phyloP scores from a whole-genome alignment of 495 filamentous ascomycete species.

The Collariella sp. region DNA sequence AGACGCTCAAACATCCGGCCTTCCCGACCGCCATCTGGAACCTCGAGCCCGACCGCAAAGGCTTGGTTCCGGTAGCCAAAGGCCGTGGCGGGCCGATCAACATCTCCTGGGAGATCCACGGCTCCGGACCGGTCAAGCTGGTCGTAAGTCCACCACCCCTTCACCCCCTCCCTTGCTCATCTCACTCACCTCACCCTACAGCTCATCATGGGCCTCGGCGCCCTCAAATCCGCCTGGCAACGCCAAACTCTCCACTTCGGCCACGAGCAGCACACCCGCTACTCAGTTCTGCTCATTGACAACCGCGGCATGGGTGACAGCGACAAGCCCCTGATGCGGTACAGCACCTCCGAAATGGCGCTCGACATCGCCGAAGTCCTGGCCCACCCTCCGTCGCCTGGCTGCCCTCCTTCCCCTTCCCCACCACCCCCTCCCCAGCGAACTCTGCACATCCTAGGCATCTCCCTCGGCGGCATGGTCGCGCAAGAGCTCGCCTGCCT shows the following conservation, averaged over 20 bases:
- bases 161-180: conserved; percentile 4
- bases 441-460: conserved; percentile 61
- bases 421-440: conserved; percentile 23
- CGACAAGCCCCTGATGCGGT: conserved; percentile 63
- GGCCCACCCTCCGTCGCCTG: conserved; percentile 52
- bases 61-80: conserved; percentile 50
- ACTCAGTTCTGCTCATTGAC: conserved; percentile 66
- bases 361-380: conserved; percentile 60
- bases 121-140: conserved; percentile 57
- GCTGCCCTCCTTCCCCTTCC: conserved; percentile 35
- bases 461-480: conserved; percentile 82
- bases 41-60: conserved; percentile 51
- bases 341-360: conserved; percentile 69
- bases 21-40: conserved; percentile 50
- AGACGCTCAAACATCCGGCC: conserved; percentile 35
- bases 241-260: conserved; percentile 69
- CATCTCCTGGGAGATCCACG: conserved; percentile 72
- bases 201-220: conserved; percentile 60
- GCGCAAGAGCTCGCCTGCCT: conserved; percentile 66
- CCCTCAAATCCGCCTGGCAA: conserved; percentile 58
- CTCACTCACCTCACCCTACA: conserved; percentile 18
- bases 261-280: conserved; percentile 55
- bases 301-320: conserved; percentile 72
- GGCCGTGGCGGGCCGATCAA: conserved; percentile 61
- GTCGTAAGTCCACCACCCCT: conserved; percentile 46